Conservation (phyloP, 306 rosid genomes). For the Gleditsia sinensis region DNA sequence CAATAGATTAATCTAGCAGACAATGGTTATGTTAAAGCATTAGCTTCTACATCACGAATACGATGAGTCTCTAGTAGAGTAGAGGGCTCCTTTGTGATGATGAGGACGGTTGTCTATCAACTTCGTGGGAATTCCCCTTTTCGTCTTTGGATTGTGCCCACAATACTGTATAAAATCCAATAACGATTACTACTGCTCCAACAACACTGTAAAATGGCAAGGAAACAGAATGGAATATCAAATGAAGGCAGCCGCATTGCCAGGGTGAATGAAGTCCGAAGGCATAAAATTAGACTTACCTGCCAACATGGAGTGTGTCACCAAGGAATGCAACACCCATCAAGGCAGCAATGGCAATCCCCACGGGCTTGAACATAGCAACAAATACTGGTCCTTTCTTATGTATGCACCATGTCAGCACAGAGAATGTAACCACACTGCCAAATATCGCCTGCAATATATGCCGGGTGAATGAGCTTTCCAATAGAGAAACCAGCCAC, state of each 20-base stretch:
- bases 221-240: not conserved
- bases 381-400: conserved; percentile 74
- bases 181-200: conserved; percentile 51
- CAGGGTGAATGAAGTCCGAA: not conserved
- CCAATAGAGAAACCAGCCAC: too few species aligned
- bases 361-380: conserved; percentile 63
- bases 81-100: conserved; percentile 41
- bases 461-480: too few species aligned
- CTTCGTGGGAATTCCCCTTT: conserved; percentile 16
- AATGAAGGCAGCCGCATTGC: too few species aligned
- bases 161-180: conserved; percentile 60
- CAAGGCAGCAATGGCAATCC: conserved; percentile 69
- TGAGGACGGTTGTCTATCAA: conserved; percentile 32
- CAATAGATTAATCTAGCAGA: too few species aligned
- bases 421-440: conserved; percentile 53
- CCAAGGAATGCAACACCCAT: conserved; percentile 60
- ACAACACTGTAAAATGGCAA: conserved; percentile 39
- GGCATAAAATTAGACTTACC: conserved; percentile 39
- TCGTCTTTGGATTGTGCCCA: conserved; percentile 64
- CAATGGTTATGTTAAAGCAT: not conserved
- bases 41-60: not conserved
- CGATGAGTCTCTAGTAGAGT: conserved; percentile 35
- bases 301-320: conserved; percentile 61
- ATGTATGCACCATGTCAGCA: conserved; percentile 57
- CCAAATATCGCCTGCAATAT: conserved; percentile 53